A percentile compares a stretch with the other conserved stretches of the same genome.
Conservation (phyloP, 2,329 filamentous ascomycete genomes). For the Colletotrichum truncatum region DNA sequence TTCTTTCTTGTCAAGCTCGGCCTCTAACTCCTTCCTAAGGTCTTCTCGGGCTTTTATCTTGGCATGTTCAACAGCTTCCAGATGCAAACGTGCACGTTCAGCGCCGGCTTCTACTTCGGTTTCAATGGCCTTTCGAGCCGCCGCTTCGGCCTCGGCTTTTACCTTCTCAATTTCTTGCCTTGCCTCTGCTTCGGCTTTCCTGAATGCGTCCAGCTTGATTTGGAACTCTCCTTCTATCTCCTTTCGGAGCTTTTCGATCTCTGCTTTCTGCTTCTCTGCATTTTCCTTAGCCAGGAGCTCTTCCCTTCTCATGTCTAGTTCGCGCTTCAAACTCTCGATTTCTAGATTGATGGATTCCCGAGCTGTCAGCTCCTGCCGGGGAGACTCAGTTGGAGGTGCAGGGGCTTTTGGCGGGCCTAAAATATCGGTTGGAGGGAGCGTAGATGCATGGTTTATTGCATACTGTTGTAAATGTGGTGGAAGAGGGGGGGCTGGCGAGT, state of each 20-base stretch:
- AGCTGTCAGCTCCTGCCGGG: too few relatives aligned
- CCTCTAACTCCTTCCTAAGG: neutral
- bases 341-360: neutral
- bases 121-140: constrained; percentile 36
- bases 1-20: neutral
- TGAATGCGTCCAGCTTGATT: neutral
- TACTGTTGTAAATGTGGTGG: too few relatives aligned
- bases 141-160: constrained; percentile 43
- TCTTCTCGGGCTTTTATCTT: neutral
- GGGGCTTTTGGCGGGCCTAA: neutral
- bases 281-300: neutral
- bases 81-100: neutral
- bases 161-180: constrained; percentile 44
- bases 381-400: too few relatives aligned
- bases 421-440: too few relatives aligned
- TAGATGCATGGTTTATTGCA: too few relatives aligned
- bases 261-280: neutral
- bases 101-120: neutral
- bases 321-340: neutral
- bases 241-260: neutral
- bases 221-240: neutral
- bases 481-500: too few relatives aligned
- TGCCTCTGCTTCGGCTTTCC: constrained; percentile 29
- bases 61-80: neutral
- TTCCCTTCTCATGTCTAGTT: neutral